phyloP scores from a whole-genome alignment of 495 filamentous ascomycete genomes.

The Aspergillus incahuasiensis region DNA sequence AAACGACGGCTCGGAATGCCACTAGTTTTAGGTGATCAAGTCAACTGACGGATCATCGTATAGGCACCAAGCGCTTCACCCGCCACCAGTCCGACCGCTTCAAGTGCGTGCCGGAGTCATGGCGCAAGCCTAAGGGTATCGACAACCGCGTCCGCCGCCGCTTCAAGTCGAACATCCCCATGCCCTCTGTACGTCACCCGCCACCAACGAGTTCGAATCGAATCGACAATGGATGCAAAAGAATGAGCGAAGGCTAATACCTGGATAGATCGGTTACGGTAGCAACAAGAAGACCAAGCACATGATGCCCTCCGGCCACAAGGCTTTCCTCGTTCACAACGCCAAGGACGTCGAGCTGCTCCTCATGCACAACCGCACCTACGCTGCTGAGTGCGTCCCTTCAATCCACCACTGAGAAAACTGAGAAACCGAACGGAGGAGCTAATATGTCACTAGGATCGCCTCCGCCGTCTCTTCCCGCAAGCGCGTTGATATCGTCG shows the following conservation, averaged over 20 bases:
- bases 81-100: constrained; percentile 97
- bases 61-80: constrained; percentile 84
- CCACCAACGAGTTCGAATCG: background rate
- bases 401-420: background rate
- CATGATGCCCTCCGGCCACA: constrained; percentile 98
- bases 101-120: constrained; percentile 78
- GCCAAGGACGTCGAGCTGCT: constrained; percentile 90
- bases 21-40: constrained; percentile 2
- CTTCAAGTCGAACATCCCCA: constrained; percentile 90
- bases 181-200: constrained; percentile 83
- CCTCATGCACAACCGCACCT: constrained; percentile 99
- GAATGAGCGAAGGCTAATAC: background rate
- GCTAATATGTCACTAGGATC: constrained; percentile 58
- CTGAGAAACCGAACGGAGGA: constrained; percentile 8
- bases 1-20: background rate
- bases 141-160: constrained; percentile 87
- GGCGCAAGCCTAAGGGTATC: constrained; percentile 99
- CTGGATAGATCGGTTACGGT: constrained; percentile 83
- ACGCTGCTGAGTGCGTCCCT: constrained; percentile 86
- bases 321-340: constrained; percentile 99
- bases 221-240: background rate
- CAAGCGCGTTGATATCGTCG: constrained; percentile 96
- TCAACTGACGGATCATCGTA: constrained; percentile 11
- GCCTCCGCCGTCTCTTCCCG: constrained; percentile 93
- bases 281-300: constrained; percentile 98